Percentiles rank a stretch among this genome's conserved stretches.
phyloP scores from a whole-genome alignment of 179 eudicot genomes.

The Pouteria campechiana region DNA sequence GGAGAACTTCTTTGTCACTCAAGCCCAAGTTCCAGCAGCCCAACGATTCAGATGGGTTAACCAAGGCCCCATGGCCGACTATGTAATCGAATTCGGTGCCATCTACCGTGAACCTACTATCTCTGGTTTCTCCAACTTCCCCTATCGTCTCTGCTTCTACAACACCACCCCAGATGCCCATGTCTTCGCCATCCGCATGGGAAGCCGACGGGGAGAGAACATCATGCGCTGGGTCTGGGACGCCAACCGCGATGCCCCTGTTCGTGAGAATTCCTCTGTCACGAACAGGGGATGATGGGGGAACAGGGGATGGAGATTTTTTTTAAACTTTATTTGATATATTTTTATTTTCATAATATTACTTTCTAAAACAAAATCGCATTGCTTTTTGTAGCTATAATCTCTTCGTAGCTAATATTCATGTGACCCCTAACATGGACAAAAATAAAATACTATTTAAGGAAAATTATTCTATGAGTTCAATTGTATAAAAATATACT shows the following conservation, averaged over 20 bases:
- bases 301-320: too few species aligned
- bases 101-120: slow-evolving; percentile 7
- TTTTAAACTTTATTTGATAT: too few species aligned
- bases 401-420: too few species aligned
- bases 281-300: too few species aligned
- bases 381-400: too few species aligned
- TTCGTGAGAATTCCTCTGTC: slow-evolving; percentile 9
- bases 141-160: slow-evolving; percentile 8
- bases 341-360: too few species aligned
- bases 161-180: slow-evolving; percentile 8
- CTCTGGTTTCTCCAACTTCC: slow-evolving; percentile 3
- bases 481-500: too few species aligned
- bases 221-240: slow-evolving; percentile 18
- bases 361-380: too few species aligned
- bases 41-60: slow-evolving; percentile 9
- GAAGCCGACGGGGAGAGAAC: background rate
- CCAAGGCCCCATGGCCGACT: slow-evolving; percentile 13
- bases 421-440: too few species aligned
- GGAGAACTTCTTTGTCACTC: background rate
- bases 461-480: too few species aligned
- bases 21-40: slow-evolving; percentile 13
- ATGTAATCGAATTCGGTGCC: slow-evolving; percentile 10
- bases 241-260: slow-evolving; percentile 10
- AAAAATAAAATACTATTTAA: too few species aligned
- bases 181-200: slow-evolving; percentile 2